A percentile compares a stretch with the other conserved stretches of the same genome.
Evolutionary conservation across 768 basidiomycete species (phyloP).

Genomic region (Tulasnella sp.): DNA sequence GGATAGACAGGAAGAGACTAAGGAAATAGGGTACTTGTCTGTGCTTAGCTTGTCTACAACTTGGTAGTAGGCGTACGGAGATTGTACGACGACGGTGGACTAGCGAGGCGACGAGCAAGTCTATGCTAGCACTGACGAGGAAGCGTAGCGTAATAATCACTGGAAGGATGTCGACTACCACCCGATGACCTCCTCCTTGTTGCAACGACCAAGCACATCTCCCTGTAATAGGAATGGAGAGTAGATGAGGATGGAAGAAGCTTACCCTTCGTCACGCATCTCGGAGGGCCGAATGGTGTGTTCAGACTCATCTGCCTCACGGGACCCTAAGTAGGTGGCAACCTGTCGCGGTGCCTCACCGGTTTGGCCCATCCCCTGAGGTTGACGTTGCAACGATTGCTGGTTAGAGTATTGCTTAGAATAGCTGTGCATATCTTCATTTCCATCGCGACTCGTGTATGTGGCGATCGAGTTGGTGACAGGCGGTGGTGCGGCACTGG

Average conservation of each 20-base stretch:
- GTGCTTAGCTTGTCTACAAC: background rate
- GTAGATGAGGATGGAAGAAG: conserved; percentile 21
- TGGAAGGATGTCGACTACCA: too few species aligned
- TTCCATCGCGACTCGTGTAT: conserved; percentile 21
- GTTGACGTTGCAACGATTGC: conserved; percentile 31
- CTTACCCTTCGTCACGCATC: conserved; percentile 99
- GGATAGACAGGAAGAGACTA: conserved; percentile 5
- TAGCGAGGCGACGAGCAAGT: background rate
- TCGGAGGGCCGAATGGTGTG: conserved; percentile 57
- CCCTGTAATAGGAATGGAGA: too few species aligned
- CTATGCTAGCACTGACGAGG: too few species aligned
- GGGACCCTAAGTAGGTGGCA: conserved; percentile 25
- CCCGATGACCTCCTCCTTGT: too few species aligned
- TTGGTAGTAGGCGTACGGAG: background rate
- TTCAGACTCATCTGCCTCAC: conserved; percentile 19
- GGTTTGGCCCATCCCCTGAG: conserved; percentile 56
- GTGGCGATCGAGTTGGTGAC: conserved; percentile 21
- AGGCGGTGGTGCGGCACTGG: conserved; percentile 15
- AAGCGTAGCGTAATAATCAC: too few species aligned
- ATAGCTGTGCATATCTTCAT: conserved; percentile 1
- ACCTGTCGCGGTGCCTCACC: conserved; percentile 36
- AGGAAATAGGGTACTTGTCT: conserved; percentile 6
- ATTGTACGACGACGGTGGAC: background rate
- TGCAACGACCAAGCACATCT: too few species aligned
- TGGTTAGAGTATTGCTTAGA: conserved; percentile 34